Evolutionary conservation across 495 filamentous ascomycete genomes (phyloP), one percentile per base, ranked within the genome.

Genomic region (Podospora appendiculata): DNA sequence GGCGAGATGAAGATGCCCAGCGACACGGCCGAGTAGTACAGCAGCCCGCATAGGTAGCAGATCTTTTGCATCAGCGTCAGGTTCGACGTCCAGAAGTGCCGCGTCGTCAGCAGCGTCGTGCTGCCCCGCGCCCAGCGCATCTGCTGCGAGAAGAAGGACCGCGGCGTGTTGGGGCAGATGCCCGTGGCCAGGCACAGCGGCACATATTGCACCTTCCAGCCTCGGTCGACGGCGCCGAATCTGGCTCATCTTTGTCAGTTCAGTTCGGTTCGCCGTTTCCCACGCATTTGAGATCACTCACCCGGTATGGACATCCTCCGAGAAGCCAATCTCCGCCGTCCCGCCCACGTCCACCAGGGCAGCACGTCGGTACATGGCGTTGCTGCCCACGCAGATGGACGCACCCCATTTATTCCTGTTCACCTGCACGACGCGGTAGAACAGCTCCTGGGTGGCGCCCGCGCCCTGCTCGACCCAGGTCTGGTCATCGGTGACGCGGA

Each of bases 381-480:
- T 66, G 11, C 61, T 64, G 1, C 63, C 63, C 17, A 66, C 63
- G n/a, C 63, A 66, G 9, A 66, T 66, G 8, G 58, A 62, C 6
- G 63, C 63, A 11, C 61, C 61, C 63, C 63, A 66, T 42, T 48
- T 50, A 41, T 66, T 62, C 9, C 63, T 38, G 12, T 66, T 66
- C 7, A 66, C 63, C 59, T 66, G 63, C 33, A 66, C 63, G 8
- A 66, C 63, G 14, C 63, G 61, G 17, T 66, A 66, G 39, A 66
- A 66, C 35, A 66, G 56, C 48, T 66, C 63, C 53, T 66, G 63
- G 16, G 63, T 66, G 7, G 63, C 63, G 1, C 63, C 63, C 8
- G 63, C 63, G 6, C 63, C 63, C 57, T 66, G 63, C 59, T 66
- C 63, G 13, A 66, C 61, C 63, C 63, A 66, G 1, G 63, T 66